These are phyloP conservation scores for Pulveroboletus sp. DNA, from an alignment of 768 basidiomycete species.

Conservation along the genomic window DNA sequence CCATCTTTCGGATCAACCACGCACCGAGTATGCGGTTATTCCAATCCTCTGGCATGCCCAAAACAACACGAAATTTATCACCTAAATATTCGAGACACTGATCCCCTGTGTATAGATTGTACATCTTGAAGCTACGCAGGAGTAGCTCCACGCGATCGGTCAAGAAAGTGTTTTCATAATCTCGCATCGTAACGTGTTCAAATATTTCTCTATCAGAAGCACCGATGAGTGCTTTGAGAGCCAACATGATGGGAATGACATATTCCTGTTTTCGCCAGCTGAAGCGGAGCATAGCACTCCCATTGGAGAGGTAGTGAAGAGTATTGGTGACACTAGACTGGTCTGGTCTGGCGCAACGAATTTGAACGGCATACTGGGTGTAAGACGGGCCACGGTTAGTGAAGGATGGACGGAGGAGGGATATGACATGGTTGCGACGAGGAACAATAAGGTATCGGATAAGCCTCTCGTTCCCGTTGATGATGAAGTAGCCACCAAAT, in stretches of 20 bases:
- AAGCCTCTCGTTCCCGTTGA: constrained; percentile 98
- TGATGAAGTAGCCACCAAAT: constrained; percentile 97
- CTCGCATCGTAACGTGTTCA: constrained; percentile 93
- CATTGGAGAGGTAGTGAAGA: constrained; percentile 95
- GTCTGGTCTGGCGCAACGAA: constrained; percentile 90
- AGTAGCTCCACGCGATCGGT: constrained; percentile 95
- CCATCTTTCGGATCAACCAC: constrained; percentile 77
- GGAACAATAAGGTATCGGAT: constrained; percentile 97
- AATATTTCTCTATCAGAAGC: constrained; percentile 96
- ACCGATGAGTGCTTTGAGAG: constrained; percentile 87
- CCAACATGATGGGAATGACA: constrained; percentile 93
- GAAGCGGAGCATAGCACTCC: constrained; percentile 94
- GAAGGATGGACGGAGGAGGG: constrained; percentile 88
- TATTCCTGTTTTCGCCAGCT: constrained; percentile 98
- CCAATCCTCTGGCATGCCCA: constrained; percentile 92
- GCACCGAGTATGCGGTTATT: constrained; percentile 74
- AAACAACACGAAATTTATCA: constrained; percentile 91
- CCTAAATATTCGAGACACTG: constrained; percentile 95
- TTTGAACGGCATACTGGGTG: constrained; percentile 90
- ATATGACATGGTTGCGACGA: constrained; percentile 91
- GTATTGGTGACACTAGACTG: constrained; percentile 93
- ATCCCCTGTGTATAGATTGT: constrained; percentile 77
- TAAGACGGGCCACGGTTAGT: constrained; percentile 91
- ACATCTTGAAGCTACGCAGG: constrained; percentile 92
- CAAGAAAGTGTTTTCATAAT: constrained; percentile 94